Percentiles rank a stretch among this genome's conserved stretches.
Evolutionary conservation across 2,329 filamentous ascomycete species (phyloP).

Genomic region (Intubia oerlemansii): DNA sequence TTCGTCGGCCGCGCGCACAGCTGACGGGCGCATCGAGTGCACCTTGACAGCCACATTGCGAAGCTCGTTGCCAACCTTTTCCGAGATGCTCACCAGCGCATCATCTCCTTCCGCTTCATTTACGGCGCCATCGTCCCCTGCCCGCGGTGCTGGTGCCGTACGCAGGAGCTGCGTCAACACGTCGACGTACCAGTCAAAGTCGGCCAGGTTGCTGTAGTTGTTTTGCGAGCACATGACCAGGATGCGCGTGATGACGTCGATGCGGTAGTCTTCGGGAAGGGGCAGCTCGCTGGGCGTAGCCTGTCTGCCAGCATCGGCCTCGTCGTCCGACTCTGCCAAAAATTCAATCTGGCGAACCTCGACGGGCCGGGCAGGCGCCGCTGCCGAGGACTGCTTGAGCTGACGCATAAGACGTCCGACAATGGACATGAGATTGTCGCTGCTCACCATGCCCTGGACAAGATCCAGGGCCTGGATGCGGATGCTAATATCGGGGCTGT

Average conservation of each 20-base stretch:
- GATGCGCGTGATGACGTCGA: slow-evolving; percentile 64
- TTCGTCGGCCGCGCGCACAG: slow-evolving; percentile 65
- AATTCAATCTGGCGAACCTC: slow-evolving; percentile 23
- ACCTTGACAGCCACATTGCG: slow-evolving; percentile 86
- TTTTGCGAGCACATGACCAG: slow-evolving; percentile 76
- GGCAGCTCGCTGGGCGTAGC: slow-evolving; percentile 27
- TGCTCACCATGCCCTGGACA: slow-evolving; percentile 82
- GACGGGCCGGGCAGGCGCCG: slow-evolving; percentile 16
- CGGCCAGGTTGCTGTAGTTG: slow-evolving; percentile 65
- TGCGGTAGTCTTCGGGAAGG: slow-evolving; percentile 68
- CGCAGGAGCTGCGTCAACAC: slow-evolving; percentile 70
- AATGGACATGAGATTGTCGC: slow-evolving; percentile 63
- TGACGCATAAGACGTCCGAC: slow-evolving; percentile 78
- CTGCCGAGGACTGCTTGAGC: slow-evolving; percentile 43
- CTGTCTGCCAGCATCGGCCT: slow-evolving; percentile 21
- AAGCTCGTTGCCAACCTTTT: slow-evolving; percentile 63
- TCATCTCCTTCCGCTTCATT: slow-evolving; percentile 15
- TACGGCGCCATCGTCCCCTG: slow-evolving; percentile 17
- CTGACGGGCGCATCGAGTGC: slow-evolving; percentile 56
- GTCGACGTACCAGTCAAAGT: slow-evolving; percentile 97
- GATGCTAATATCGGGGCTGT: slow-evolving; percentile 90
- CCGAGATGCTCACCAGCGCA: slow-evolving; percentile 31
- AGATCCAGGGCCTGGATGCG: slow-evolving; percentile 80
- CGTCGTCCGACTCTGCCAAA: slow-evolving; percentile 26
- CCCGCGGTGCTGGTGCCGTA: slow-evolving; percentile 33